phyloP scores from a whole-genome alignment of 75 land plant genomes.

The Larix kaempferi region DNA sequence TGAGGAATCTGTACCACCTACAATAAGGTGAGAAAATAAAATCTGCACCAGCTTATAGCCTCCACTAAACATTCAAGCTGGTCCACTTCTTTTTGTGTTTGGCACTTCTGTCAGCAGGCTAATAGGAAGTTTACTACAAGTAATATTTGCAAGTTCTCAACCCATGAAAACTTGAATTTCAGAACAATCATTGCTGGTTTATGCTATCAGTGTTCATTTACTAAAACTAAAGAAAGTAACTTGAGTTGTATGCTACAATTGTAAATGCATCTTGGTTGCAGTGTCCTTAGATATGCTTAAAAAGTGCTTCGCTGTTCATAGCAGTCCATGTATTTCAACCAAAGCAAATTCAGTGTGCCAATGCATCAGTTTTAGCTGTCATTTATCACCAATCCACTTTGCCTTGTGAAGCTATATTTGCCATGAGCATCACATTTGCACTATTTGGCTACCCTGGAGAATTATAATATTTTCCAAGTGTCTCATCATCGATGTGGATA shows the following conservation, averaged over 20 bases:
- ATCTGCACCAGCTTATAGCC: no score
- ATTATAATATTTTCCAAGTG: neutral
- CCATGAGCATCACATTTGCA: no score
- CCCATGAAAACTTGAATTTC: no score
- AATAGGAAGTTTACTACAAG: no score
- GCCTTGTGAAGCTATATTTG: neutral
- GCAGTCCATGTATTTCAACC: neutral
- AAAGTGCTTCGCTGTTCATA: neutral
- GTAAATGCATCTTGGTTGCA: no score
- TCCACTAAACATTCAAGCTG: neutral
- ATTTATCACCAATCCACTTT: neutral
- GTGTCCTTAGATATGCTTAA: no score
- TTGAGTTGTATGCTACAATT: no score
- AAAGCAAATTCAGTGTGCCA: neutral
- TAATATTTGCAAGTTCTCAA: no score
- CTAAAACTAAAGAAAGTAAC: no score
- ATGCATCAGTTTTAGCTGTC: neutral
- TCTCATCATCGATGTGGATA: neutral
- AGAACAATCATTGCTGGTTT: no score
- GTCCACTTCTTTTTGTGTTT: neutral
- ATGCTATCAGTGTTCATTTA: no score
- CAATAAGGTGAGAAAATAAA: neutral
- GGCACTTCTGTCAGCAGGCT: neutral
- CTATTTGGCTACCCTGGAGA: neutral
- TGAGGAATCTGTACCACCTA: neutral